Base-by-base conservation (phyloP, 345 rosid genomes). In the Streptanthus diversifolius region DNA sequence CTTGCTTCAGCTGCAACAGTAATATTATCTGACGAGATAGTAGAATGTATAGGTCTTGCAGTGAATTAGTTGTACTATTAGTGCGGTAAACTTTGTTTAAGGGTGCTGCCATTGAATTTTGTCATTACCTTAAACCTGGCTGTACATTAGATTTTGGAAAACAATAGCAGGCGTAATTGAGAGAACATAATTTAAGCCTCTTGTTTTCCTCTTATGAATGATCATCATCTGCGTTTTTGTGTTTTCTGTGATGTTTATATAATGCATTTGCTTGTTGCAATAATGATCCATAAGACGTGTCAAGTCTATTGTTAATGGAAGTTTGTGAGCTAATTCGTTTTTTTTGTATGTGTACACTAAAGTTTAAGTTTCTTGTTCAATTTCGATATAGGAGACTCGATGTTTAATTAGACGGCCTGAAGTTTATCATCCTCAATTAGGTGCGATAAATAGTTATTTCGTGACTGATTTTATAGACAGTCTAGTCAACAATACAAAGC, bases 371-470 rank as follows among this genome's bases (percentile, higher is more conserved):
- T 33, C 29, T 60, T 61, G 67, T 68, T 51, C 45, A 43, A 52
- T 60, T 60, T 68, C 24, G 27, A 32, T 49, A 60, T 75, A 67
- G 74, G 74, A 68, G 79, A 68, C 57, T 52, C 43, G 57, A 61
- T 68, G 79, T 65, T 51, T 75, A 74, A 68, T 75, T 68, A 68
- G 74, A 61, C 41, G 74, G 64, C 70, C 29, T 75, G 70, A 75
- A 51, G 79, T 61, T 75, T 75, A 52, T 62, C 79, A 53, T 68
- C 64, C 79, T 70, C 58, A 44, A 24, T 25, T 75, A 69, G 74
- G 79, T 75, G 79, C 64, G 74, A 75, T 61, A 52, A 25, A 29
- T 67, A 49, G 63, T 59, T 67, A 12, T 60, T 40, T 40, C 32
- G 51, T 2, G 7, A 73, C 35, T 25, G 4, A 4, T 48, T 37